Conservation (phyloP, 1,284 basidiomycete species). For the Phaffia rhodozyma region DNA sequence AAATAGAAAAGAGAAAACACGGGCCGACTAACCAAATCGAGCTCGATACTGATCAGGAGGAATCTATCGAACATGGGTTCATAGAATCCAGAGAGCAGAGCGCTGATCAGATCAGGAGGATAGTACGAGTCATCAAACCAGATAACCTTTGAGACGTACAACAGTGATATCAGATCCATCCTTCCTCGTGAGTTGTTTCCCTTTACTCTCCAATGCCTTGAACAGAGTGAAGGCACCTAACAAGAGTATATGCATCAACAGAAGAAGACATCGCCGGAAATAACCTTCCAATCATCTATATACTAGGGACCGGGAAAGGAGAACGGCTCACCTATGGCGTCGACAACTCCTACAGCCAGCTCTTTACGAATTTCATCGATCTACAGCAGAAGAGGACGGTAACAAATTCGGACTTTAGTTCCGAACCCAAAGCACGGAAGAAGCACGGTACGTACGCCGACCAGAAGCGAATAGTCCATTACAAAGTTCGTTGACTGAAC, state of each 20-base stretch:
- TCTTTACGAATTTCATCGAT: conserved; percentile 52
- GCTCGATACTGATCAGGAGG: conserved; percentile 15
- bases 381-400: not conserved
- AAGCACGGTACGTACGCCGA: conserved; percentile 22
- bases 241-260: not conserved
- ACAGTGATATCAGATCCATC: conserved; percentile 54
- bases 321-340: conserved; percentile 51
- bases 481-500: conserved; percentile 49
- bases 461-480: conserved; percentile 63
- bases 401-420: not conserved
- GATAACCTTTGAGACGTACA: not conserved
- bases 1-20: no score
- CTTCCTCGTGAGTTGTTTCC: conserved; percentile 53
- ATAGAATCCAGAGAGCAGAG: not conserved
- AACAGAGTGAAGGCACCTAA: conserved; percentile 60
- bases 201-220: conserved; percentile 64
- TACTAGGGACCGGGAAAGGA: not conserved
- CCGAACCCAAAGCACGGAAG: not conserved
- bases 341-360: conserved; percentile 61
- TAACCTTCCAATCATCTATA: no score
- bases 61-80: not conserved
- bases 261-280: not conserved
- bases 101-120: not conserved
- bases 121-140: not conserved
- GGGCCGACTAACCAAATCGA: not conserved